A percentile compares a stretch with the other conserved stretches of the same genome.
phyloP scores from a whole-genome alignment of 2,329 filamentous ascomycete species.

The Penicillium nordicum region DNA sequence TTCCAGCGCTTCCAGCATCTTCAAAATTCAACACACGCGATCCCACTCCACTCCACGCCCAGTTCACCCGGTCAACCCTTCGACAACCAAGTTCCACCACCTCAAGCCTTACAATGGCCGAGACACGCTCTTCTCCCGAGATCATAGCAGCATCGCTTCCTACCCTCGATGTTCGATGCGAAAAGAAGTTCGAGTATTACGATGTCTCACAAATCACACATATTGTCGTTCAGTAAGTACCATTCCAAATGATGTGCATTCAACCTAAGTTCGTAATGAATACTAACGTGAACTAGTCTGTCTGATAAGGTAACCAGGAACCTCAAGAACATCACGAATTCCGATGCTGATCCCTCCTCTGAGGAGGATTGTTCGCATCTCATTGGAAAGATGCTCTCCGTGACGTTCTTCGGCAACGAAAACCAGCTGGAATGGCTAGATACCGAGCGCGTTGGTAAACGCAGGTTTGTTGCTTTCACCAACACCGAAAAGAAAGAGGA shows the following conservation, averaged over 20 bases:
- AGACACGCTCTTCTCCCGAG: background rate
- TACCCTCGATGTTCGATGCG: background rate
- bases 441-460: background rate
- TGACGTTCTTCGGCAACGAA: background rate
- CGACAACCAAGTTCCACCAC: background rate
- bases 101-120: background rate
- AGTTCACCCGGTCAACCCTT: background rate
- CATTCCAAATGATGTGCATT: background rate
- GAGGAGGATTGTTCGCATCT: background rate
- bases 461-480: background rate
- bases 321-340: background rate
- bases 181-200: background rate
- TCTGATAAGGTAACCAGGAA: background rate
- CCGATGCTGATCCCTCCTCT: background rate
- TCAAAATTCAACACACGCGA: background rate
- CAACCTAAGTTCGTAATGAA: background rate
- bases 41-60: background rate
- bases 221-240: background rate
- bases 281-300: background rate
- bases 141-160: background rate
- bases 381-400: background rate
- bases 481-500: background rate
- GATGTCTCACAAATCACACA: background rate
- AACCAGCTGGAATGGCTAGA: background rate
- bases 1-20: background rate